Percentiles rank a stretch among this genome's conserved stretches.
Conservation (phyloP, 2,329 filamentous ascomycete genomes). For the Cladosporium halotolerans region DNA sequence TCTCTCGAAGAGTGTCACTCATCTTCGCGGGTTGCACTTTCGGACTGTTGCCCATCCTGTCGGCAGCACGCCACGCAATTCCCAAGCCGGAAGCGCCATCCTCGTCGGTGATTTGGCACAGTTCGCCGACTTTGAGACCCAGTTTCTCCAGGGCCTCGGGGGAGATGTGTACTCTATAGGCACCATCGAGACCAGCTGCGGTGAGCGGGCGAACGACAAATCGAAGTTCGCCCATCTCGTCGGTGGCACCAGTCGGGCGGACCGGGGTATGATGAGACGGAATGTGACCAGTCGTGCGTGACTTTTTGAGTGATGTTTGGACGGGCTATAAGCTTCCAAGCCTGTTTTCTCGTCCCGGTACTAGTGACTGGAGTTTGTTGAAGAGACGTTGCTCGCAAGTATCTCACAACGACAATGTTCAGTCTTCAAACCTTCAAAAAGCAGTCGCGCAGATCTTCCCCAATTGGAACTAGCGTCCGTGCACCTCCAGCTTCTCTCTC, state of each 20-base stretch:
- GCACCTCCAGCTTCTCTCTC: not conserved
- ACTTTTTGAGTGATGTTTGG: no score
- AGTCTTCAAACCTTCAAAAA: not conserved
- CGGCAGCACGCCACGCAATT: slow-evolving; percentile 56
- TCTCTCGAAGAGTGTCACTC: slow-evolving; percentile 66
- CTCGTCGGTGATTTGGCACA: slow-evolving; percentile 46
- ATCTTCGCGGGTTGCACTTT: slow-evolving; percentile 63
- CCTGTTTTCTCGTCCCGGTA: no score
- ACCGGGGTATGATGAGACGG: no score
- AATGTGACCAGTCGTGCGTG: no score
- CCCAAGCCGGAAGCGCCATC: slow-evolving; percentile 46
- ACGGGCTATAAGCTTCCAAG: no score
- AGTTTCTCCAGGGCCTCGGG: slow-evolving; percentile 50
- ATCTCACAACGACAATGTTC: no score
- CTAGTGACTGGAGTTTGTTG: no score
- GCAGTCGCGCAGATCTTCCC: not conserved
- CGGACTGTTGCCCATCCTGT: slow-evolving; percentile 48
- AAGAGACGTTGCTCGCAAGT: no score
- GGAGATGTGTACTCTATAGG: slow-evolving; percentile 54
- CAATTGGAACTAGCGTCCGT: not conserved
- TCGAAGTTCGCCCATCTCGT: slow-evolving; percentile 12
- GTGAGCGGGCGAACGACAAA: slow-evolving; percentile 50
- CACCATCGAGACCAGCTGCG: slow-evolving; percentile 42
- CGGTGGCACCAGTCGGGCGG: not conserved
- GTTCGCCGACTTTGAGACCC: slow-evolving; percentile 52